phyloP scores from a whole-genome alignment of 2,329 filamentous ascomycete genomes.

The Neurospora crassa region DNA sequence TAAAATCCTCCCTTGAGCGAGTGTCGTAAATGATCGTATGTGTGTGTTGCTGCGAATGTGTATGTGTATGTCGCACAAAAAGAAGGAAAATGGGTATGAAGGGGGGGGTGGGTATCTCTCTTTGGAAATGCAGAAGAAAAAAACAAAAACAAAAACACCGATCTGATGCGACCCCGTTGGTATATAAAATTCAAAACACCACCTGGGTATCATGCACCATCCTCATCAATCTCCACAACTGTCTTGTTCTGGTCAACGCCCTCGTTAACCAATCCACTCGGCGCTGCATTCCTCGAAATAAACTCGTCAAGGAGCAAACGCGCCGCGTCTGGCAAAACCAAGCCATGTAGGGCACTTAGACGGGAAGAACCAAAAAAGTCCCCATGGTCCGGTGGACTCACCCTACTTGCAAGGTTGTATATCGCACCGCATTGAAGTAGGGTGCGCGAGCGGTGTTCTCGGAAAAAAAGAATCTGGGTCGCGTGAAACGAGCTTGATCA shows the following conservation, averaged over 20 bases:
- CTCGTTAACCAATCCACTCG: background rate
- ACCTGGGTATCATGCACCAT: background rate
- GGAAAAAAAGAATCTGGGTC: background rate
- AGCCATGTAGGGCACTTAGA: background rate
- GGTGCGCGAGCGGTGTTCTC: background rate
- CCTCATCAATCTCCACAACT: background rate
- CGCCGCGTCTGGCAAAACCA: background rate
- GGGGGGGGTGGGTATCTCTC: slow-evolving; percentile 3
- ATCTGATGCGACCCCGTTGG: background rate
- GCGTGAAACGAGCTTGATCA: background rate
- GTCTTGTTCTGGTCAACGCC: background rate
- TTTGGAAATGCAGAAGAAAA: background rate
- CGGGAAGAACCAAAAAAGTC: too few species aligned
- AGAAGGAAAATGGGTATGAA: background rate
- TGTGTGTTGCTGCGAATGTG: background rate
- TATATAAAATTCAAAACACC: background rate
- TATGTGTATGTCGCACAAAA: background rate
- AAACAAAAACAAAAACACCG: background rate
- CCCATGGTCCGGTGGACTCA: background rate
- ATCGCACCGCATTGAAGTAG: background rate
- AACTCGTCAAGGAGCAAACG: background rate
- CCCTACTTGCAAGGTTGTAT: background rate
- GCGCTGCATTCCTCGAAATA: background rate
- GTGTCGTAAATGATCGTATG: background rate
- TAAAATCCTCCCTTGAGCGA: background rate